phyloP scores from a whole-genome alignment of 2,329 filamentous ascomycete genomes.

The Arachnomyces sp. region DNA sequence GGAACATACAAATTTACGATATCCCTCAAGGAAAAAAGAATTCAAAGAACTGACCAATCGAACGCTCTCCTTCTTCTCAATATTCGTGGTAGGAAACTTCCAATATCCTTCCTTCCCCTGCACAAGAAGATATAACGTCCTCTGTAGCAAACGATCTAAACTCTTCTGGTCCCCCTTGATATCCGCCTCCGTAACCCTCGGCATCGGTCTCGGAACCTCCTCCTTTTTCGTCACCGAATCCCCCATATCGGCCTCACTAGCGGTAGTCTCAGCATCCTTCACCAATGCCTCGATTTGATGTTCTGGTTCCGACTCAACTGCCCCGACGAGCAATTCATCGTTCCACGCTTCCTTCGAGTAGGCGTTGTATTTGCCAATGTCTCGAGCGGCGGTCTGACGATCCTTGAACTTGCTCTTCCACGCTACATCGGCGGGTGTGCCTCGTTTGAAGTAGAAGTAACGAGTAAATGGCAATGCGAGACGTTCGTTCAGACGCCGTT shows the following conservation, averaged over 20 bases:
- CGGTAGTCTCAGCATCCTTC: constrained; percentile 57
- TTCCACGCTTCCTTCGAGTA: constrained; percentile 73
- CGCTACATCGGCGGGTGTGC: constrained; percentile 74
- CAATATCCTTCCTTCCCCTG: constrained; percentile 61
- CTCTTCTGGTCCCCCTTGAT: constrained; percentile 62
- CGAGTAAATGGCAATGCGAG: constrained; percentile 77
- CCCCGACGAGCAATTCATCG: constrained; percentile 76
- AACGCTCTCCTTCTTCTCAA: constrained; percentile 65
- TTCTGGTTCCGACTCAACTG: constrained; percentile 56
- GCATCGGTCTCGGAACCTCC: constrained; percentile 60
- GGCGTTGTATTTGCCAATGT: constrained; percentile 77
- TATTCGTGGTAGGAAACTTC: constrained; percentile 68
- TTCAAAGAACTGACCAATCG: constrained; percentile 60
- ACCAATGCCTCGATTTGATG: constrained; percentile 61
- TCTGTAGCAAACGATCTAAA: constrained; percentile 68
- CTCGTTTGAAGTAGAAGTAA: constrained; percentile 90
- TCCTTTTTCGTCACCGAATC: constrained; percentile 47
- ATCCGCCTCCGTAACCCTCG: constrained; percentile 71
- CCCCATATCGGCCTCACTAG: constrained; percentile 25
- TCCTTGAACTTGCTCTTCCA: constrained; percentile 80
- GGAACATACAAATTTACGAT: neutral
- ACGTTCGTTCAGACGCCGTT: constrained; percentile 91
- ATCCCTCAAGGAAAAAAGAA: neutral
- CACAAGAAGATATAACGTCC: constrained; percentile 82
- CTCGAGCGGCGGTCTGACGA: constrained; percentile 68